Conservation (phyloP, 306 rosid genomes). For the Lupinus albus region DNA sequence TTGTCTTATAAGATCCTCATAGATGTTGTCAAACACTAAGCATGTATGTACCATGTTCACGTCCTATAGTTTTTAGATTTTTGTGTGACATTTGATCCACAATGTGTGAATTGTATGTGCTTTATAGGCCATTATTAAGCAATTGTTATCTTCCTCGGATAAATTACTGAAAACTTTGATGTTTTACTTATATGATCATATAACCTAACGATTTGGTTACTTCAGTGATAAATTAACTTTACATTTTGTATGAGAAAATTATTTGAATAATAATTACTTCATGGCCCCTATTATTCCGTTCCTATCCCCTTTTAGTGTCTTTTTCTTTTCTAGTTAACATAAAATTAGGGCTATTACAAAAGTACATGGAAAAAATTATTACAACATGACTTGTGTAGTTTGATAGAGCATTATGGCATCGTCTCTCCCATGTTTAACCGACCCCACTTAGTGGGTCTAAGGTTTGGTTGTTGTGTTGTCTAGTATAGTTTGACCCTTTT, state of each 20-base stretch:
- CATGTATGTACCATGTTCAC: neutral
- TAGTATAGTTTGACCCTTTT: neutral
- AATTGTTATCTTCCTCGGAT: neutral
- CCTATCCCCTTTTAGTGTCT: neutral
- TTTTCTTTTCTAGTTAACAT: neutral
- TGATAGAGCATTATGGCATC: too few relatives aligned
- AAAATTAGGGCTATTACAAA: neutral
- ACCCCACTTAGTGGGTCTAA: too few relatives aligned
- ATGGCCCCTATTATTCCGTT: neutral
- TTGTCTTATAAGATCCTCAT: too few relatives aligned
- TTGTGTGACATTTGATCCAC: neutral
- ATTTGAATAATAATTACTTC: neutral
- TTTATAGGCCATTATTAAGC: neutral
- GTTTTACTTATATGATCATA: neutral
- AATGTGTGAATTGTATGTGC: neutral
- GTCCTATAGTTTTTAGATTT: neutral
- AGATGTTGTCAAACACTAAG: too few relatives aligned
- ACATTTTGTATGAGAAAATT: neutral
- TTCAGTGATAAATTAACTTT: neutral
- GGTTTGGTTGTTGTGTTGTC: too few relatives aligned
- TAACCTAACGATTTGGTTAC: neutral
- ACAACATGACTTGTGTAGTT: neutral
- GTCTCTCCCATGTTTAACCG: too few relatives aligned
- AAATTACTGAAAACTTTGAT: slow-evolving; percentile 8
- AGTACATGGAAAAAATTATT: neutral